Conservation (phyloP, 495 filamentous ascomycete genomes). For the Penicillium simplicissimum region DNA sequence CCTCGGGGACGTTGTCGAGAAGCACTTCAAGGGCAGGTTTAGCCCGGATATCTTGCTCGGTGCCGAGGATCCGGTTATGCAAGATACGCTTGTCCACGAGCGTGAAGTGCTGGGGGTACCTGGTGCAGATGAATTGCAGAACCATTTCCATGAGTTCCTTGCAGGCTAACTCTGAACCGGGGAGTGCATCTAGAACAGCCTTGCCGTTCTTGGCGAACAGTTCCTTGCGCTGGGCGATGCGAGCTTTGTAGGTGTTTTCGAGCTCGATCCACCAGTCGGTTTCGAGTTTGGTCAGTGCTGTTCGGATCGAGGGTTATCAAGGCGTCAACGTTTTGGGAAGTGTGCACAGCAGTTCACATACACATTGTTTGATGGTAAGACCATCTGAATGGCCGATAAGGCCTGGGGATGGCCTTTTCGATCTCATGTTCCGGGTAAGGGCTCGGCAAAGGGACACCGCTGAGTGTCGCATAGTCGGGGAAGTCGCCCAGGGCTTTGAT, state of each 20-base stretch:
- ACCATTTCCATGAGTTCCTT: slow-evolving; percentile 93
- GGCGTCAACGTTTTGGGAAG: not conserved
- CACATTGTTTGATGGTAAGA: slow-evolving; percentile 93
- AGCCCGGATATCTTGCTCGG: slow-evolving; percentile 58
- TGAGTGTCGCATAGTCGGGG: slow-evolving; percentile 77
- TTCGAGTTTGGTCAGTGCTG: slow-evolving; percentile 79
- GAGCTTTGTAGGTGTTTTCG: slow-evolving; percentile 68
- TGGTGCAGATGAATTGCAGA: slow-evolving; percentile 72
- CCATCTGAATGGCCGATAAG: slow-evolving; percentile 84
- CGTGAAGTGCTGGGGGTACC: slow-evolving; percentile 80
- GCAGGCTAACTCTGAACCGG: slow-evolving; percentile 77
- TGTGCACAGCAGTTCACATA: slow-evolving; percentile 43
- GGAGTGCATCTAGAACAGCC: slow-evolving; percentile 65
- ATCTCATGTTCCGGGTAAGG: slow-evolving; percentile 68
- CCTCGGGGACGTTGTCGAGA: slow-evolving; percentile 83
- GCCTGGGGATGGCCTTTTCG: slow-evolving; percentile 63
- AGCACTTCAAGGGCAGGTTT: slow-evolving; percentile 72
- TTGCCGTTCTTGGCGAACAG: slow-evolving; percentile 66
- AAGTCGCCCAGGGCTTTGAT: slow-evolving; percentile 76
- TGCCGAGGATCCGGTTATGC: slow-evolving; percentile 70
- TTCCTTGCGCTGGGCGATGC: slow-evolving; percentile 70
- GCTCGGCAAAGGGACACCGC: slow-evolving; percentile 73
- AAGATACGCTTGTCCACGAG: slow-evolving; percentile 62
- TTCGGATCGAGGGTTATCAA: not conserved
- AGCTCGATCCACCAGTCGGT: slow-evolving; percentile 92